Evolutionary conservation across 1,284 basidiomycete genomes (phyloP).

Genomic region (Phellopilus nigrolimitatus): DNA sequence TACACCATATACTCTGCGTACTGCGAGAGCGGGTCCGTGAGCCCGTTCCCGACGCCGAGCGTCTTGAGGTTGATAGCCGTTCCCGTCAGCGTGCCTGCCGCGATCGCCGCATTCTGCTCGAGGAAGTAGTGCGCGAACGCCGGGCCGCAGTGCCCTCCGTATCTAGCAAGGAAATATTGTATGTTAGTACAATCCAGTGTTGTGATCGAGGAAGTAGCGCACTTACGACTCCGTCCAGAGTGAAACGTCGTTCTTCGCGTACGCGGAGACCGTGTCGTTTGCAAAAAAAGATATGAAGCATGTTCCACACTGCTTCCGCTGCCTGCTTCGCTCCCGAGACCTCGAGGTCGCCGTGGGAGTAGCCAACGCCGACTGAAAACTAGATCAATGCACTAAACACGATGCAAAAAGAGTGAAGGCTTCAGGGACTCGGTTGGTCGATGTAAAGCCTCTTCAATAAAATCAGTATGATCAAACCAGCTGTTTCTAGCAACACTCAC

Average conservation of each 20-base stretch:
- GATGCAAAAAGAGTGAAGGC: background rate
- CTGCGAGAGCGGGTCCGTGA: slow-evolving; percentile 57
- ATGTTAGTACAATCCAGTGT: background rate
- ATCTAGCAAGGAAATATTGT: slow-evolving; percentile 30
- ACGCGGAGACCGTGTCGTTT: slow-evolving; percentile 52
- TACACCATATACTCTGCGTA: slow-evolving; percentile 55
- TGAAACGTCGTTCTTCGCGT: slow-evolving; percentile 45
- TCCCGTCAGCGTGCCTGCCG: slow-evolving; percentile 42
- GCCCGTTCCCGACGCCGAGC: slow-evolving; percentile 57
- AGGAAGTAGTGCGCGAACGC: slow-evolving; percentile 57
- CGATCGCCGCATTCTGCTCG: slow-evolving; percentile 54
- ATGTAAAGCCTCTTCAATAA: slow-evolving; percentile 38
- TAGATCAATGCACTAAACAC: background rate
- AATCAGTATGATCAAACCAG: background rate
- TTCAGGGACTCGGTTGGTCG: slow-evolving; percentile 45
- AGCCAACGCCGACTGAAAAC: slow-evolving; percentile 46
- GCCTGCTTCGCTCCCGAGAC: slow-evolving; percentile 51
- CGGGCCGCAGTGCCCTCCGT: slow-evolving; percentile 63
- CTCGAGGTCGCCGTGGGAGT: slow-evolving; percentile 47
- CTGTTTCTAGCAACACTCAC: slow-evolving; percentile 23
- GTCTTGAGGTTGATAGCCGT: slow-evolving; percentile 54
- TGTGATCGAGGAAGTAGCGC: background rate
- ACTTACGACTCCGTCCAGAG: slow-evolving; percentile 59
- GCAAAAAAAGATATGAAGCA: slow-evolving; percentile 65
- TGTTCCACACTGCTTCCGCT: slow-evolving; percentile 54